These are phyloP conservation scores for Ophiostoma montium DNA, from an alignment of 2,329 filamentous ascomycete species.

Conservation along the genomic window DNA sequence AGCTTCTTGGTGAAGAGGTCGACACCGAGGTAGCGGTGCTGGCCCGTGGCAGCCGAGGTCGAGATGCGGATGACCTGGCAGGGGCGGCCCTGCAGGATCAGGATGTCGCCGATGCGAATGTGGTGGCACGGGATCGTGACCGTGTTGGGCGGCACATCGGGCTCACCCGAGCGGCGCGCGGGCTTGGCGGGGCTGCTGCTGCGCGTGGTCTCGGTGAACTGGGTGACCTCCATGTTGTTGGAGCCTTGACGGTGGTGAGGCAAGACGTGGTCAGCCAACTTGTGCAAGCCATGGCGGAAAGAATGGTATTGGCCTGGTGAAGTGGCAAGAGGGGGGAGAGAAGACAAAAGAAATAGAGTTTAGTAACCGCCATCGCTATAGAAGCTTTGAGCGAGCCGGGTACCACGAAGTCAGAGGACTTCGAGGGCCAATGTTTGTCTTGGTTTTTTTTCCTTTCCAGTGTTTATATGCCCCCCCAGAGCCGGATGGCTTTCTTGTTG, in stretches of 20 bases:
- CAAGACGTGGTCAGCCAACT: conserved; percentile 40
- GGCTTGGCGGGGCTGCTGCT: conserved; percentile 15
- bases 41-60: conserved; percentile 90
- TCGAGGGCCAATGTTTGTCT: neutral
- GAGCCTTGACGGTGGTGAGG: conserved; percentile 36
- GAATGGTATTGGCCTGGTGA: conserved; percentile 42
- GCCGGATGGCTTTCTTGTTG: no score
- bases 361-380: conserved; percentile 9
- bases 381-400: conserved; percentile 8
- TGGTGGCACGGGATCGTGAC: conserved; percentile 99
- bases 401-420: neutral
- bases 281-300: conserved; percentile 41
- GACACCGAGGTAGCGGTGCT: conserved; percentile 99
- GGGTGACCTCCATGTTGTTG: conserved; percentile 33
- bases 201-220: conserved; percentile 27
- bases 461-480: no score
- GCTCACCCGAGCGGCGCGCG: conserved; percentile 20
- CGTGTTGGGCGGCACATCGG: conserved; percentile 50
- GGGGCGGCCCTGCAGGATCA: conserved; percentile 96
- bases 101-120: conserved; percentile 95
- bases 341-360: conserved; percentile 1
- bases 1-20: conserved; percentile 99
- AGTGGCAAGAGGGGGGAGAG: neutral
- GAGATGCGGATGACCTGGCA: conserved; percentile 99
- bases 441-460: neutral